phyloP scores from a whole-genome alignment of 106 monocot species.

The Ottelia alismoides region DNA sequence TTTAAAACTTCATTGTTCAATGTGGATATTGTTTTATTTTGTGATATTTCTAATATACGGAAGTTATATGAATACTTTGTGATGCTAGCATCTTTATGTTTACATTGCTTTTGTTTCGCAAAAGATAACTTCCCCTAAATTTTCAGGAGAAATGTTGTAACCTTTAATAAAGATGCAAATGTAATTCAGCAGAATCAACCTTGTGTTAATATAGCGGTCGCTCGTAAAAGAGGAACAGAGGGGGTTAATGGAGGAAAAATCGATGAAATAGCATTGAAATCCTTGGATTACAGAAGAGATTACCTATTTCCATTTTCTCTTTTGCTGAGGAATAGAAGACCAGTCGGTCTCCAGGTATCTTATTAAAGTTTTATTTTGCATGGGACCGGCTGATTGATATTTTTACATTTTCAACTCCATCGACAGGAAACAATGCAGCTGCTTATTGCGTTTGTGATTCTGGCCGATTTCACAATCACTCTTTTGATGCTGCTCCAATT shows the following conservation, averaged over 20 bases:
- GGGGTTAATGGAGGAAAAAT: slow-evolving; percentile 78
- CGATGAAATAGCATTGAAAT: slow-evolving; percentile 52
- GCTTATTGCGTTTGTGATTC: slow-evolving; percentile 51
- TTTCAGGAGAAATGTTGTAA: slow-evolving; percentile 35
- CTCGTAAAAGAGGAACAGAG: slow-evolving; percentile 65
- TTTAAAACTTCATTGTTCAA: not conserved
- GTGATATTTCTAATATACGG: not conserved
- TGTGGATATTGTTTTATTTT: not conserved
- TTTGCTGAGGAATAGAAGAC: slow-evolving; percentile 63
- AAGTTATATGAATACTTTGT: too few species aligned
- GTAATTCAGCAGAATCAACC: slow-evolving; percentile 38
- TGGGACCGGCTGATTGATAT: not conserved
- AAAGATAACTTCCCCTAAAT: not conserved
- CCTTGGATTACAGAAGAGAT: slow-evolving; percentile 50
- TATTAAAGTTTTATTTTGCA: not conserved
- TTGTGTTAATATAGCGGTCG: slow-evolving; percentile 21
- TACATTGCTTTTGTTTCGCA: too few species aligned
- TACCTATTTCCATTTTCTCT: slow-evolving; percentile 74
- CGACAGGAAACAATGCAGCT: slow-evolving; percentile 73
- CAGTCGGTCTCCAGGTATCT: slow-evolving; percentile 65
- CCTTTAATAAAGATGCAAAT: slow-evolving; percentile 14
- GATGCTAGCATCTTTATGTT: too few species aligned
- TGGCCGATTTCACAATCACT: slow-evolving; percentile 69
- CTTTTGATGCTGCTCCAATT: slow-evolving; percentile 64
- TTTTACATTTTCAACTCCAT: not conserved